Evolutionary conservation across 805 yeast species (phyloP).

Genomic region (Candida yuanshanica): DNA sequence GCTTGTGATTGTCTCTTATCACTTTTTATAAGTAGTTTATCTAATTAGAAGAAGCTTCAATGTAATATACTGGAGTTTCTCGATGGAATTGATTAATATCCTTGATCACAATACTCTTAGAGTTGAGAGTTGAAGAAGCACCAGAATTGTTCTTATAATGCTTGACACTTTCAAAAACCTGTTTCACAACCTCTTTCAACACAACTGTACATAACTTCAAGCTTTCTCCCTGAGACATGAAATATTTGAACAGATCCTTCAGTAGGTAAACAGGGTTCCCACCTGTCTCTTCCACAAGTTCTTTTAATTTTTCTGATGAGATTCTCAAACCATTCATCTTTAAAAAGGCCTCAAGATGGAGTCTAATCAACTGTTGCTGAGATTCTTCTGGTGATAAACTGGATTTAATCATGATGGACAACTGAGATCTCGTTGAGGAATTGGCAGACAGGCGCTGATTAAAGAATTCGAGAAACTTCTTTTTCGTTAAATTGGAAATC

Average conservation of each 20-base stretch:
- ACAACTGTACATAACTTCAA: constrained; percentile 30
- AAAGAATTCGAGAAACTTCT: constrained; percentile 33
- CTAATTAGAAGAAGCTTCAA: background rate
- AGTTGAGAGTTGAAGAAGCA: background rate
- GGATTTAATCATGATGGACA: constrained; percentile 38
- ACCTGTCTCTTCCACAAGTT: constrained; percentile 32
- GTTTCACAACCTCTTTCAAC: constrained; percentile 30
- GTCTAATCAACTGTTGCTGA: constrained; percentile 28
- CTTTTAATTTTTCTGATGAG: constrained; percentile 31
- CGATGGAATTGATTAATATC: constrained; percentile 3
- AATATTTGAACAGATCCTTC: constrained; percentile 38
- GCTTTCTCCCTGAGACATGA: constrained; percentile 36
- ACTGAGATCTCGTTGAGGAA: constrained; percentile 30
- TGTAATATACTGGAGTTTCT: constrained; percentile 1
- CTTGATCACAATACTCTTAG: constrained; percentile 4
- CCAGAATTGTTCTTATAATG: constrained; percentile 3
- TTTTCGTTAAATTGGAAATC: constrained; percentile 32
- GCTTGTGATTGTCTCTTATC: no score
- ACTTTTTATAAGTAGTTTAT: background rate
- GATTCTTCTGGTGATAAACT: constrained; percentile 32
- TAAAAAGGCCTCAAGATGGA: constrained; percentile 40
- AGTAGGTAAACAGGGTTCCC: constrained; percentile 33
- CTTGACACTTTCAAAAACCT: constrained; percentile 13
- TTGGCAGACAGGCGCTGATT: constrained; percentile 28
- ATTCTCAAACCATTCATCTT: constrained; percentile 44